These are phyloP conservation scores for Metarhizium humberi DNA, from an alignment of 2,329 filamentous ascomycete species.

Conservation along the genomic window DNA sequence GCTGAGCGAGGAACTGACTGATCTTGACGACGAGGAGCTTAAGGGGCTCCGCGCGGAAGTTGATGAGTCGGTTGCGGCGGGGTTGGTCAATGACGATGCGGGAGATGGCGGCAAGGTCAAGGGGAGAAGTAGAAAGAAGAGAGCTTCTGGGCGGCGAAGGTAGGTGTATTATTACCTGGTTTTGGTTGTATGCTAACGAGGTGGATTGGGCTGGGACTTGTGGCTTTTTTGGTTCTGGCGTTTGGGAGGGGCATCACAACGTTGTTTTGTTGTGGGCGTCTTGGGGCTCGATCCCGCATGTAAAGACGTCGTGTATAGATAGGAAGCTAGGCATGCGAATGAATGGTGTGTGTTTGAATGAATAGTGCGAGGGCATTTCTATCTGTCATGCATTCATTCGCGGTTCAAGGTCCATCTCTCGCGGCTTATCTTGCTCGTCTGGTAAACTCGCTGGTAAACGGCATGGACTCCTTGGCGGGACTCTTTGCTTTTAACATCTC, in stretches of 20 bases:
- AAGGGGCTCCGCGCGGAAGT: constrained; percentile 55
- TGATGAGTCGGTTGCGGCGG: constrained; percentile 28
- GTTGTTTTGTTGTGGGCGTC: neutral
- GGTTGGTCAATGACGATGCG: constrained; percentile 12
- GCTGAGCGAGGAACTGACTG: constrained; percentile 81
- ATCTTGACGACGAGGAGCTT: constrained; percentile 85
- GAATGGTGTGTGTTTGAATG: neutral
- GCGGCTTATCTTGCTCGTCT: too few species aligned
- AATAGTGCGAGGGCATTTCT: too few species aligned
- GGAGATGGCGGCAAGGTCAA: constrained; percentile 16
- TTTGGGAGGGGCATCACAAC: neutral
- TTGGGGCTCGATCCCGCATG: neutral
- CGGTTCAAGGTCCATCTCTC: too few species aligned
- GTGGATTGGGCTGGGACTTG: neutral
- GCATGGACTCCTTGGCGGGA: too few species aligned
- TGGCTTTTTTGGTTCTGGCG: neutral
- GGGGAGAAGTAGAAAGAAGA: constrained; percentile 23
- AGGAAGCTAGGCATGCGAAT: neutral
- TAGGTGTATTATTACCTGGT: constrained; percentile 9
- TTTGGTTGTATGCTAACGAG: neutral
- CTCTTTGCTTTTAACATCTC: too few species aligned
- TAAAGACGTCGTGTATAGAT: neutral
- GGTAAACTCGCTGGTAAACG: too few species aligned
- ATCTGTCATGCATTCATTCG: too few species aligned
- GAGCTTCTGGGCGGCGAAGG: constrained; percentile 24